Base-by-base conservation (phyloP, 1,139 yeast genomes). In the Suhomyces ambrosiae region DNA sequence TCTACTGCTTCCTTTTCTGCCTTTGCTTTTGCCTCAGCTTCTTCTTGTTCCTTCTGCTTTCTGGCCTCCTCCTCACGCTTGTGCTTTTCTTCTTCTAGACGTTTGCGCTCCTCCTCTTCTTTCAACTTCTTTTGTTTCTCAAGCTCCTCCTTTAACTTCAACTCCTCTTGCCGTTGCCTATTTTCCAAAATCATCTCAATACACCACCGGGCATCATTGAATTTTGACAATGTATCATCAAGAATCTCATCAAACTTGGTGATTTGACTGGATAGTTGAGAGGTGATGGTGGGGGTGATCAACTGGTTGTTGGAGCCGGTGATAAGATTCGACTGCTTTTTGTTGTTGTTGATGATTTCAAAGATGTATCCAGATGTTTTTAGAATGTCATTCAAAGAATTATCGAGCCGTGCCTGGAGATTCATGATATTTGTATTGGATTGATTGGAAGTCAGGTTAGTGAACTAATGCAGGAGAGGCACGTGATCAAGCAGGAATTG, bases 131-230 rank as follows among this genome's bases (percentile, higher is more conserved):
- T 49, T 38, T 59, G 63, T 33, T 63, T 52, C 39, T 67, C 74
- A 41, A 57, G 45, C 44, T 71, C 76, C 46, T 69, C 74, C 42
- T 41, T 63, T 23, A 64, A 40, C 47, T 65, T 66, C 53, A 65
- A 44, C 46, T 68, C 74, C 42, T 70, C 74, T 44, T 70, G 74
- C 33, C 60, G 61, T 46, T 68, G 74, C 47, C 64, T 65, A 46
- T 61, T 68, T 46, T 70, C 74, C 23, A 71, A 53, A 44, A 71
- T 71, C 43, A 67, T 70, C 40, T 65, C 75, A 7, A 71, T 57
- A 42, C 76, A 71, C 77, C 77, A 71, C 32, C 59, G 56, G 6
- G 74, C 69, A 40, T 71, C 76, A 45, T 71, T 70, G 47, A 71
- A 65, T 46, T 70, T 71, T 40, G 62, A 53, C 5, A 68, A 55